These are phyloP conservation scores for Wickerhamiella kurtzmanii DNA, from an alignment of 805 yeast genomes.

Conservation along the genomic window DNA sequence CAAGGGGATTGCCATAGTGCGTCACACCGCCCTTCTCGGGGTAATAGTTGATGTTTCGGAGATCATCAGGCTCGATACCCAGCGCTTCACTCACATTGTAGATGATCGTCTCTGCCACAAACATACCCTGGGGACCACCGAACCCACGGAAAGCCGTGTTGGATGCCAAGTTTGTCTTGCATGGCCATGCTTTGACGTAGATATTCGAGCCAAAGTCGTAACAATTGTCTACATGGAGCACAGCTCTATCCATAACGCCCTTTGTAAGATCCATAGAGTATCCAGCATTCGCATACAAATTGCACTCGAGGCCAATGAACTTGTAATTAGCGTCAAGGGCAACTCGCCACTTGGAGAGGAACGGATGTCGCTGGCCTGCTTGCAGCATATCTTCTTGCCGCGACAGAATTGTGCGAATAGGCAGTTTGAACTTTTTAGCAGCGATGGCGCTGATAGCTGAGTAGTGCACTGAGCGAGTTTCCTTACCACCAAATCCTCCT, in stretches of 20 bases:
- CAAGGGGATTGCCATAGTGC: constrained; percentile 31
- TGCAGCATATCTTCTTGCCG: constrained; percentile 35
- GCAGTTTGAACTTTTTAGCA: constrained; percentile 32
- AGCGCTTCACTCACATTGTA: constrained; percentile 30
- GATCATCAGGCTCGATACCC: constrained; percentile 29
- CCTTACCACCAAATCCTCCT: constrained; percentile 41
- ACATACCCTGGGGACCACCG: constrained; percentile 41
- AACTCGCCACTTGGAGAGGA: constrained; percentile 32
- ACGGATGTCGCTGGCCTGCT: constrained; percentile 38
- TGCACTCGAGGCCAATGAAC: constrained; percentile 30
- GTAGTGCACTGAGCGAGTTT: constrained; percentile 30
- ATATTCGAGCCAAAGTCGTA: constrained; percentile 32
- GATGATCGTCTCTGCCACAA: constrained; percentile 31
- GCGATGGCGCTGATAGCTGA: constrained; percentile 32
- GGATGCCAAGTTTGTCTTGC: constrained; percentile 34
- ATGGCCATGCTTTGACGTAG: constrained; percentile 28
- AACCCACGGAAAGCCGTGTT: constrained; percentile 39
- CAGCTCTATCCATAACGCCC: constrained; percentile 38
- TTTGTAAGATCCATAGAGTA: constrained; percentile 37
- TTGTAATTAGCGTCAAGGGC: constrained; percentile 31
- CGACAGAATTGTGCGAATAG: constrained; percentile 31
- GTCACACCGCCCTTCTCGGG: constrained; percentile 23
- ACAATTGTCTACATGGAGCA: constrained; percentile 32
- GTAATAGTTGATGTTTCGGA: constrained; percentile 30
- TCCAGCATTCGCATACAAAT: constrained; percentile 35